These are phyloP conservation scores for Stemphylium beticola DNA, from an alignment of 2,329 filamentous ascomycete species.

Conservation along the genomic window DNA sequence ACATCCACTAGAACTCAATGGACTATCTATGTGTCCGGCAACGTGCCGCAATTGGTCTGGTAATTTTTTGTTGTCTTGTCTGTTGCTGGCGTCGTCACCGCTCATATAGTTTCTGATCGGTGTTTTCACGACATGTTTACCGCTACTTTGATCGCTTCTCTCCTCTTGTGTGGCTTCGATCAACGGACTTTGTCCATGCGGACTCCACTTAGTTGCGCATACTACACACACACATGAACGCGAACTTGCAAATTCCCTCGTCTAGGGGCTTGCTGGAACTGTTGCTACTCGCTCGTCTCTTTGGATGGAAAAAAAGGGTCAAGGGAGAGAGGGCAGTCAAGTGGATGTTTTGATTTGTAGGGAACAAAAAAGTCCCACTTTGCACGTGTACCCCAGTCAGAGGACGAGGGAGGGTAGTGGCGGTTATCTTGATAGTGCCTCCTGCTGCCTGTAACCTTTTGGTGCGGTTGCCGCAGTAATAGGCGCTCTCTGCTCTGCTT, in stretches of 20 bases:
- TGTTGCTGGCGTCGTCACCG: no score
- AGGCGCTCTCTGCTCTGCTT: constrained; percentile 7
- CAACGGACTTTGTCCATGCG: no score
- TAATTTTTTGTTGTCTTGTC: background rate
- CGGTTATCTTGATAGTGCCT: constrained; percentile 9
- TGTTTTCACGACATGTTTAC: background rate
- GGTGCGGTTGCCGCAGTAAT: constrained; percentile 14
- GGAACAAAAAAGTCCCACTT: background rate
- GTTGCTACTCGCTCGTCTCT: no score
- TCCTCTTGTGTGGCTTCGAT: no score
- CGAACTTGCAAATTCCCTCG: no score
- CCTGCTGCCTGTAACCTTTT: background rate
- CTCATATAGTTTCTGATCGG: no score
- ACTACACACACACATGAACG: no score
- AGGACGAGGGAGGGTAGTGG: constrained; percentile 8
- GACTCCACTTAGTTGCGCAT: no score
- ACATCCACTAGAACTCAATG: no score
- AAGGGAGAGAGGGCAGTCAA: background rate
- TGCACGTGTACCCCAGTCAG: background rate
- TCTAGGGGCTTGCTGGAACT: no score
- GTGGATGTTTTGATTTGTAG: background rate
- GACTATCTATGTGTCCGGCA: constrained; percentile 7
- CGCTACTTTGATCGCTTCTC: background rate
- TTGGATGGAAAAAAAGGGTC: background rate
- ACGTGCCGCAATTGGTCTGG: constrained; percentile 28